Evolutionary conservation across 192 early-diverging fungal genomes (phyloP).

Genomic region (Mortierella antarctica): DNA sequence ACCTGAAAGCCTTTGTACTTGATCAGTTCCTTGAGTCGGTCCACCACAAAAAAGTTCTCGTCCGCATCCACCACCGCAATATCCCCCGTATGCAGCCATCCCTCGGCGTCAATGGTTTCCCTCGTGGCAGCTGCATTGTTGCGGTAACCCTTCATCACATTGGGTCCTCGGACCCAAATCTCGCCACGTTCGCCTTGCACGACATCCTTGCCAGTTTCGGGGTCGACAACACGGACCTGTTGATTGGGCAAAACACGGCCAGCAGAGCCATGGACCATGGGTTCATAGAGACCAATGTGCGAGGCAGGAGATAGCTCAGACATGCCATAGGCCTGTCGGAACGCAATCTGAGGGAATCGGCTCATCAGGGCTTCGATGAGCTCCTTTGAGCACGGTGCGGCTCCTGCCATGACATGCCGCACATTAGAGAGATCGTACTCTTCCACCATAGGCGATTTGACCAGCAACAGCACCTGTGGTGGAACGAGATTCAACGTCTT

Average conservation of each 20-base stretch:
- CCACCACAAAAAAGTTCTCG: slow-evolving; percentile 70
- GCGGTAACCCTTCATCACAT: slow-evolving; percentile 87
- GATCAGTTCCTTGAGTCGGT: slow-evolving; percentile 88
- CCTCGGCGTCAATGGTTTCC: slow-evolving; percentile 80
- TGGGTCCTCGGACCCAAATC: slow-evolving; percentile 82
- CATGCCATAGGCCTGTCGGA: slow-evolving; percentile 48
- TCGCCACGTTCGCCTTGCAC: slow-evolving; percentile 48
- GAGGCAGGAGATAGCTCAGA: slow-evolving; percentile 34
- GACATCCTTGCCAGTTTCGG: slow-evolving; percentile 56
- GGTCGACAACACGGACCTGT: slow-evolving; percentile 76
- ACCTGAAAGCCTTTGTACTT: slow-evolving; percentile 87
- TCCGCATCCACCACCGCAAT: slow-evolving; percentile 71
- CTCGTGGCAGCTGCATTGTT: slow-evolving; percentile 76
- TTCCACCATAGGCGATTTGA: slow-evolving; percentile 30
- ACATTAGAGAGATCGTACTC: slow-evolving; percentile 50
- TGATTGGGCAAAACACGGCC: slow-evolving; percentile 77
- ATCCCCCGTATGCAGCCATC: slow-evolving; percentile 90
- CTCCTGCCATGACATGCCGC: slow-evolving; percentile 16
- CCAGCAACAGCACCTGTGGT: slow-evolving; percentile 23
- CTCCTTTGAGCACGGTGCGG: slow-evolving; percentile 32
- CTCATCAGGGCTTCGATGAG: slow-evolving; percentile 12
- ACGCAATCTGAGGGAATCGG: slow-evolving; percentile 6
- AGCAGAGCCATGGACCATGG: slow-evolving; percentile 56
- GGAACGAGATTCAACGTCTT: slow-evolving; percentile 32
- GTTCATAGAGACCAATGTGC: background rate